Base-by-base conservation (phyloP, 148 eudicot genomes). In the Rheum nobile region DNA sequence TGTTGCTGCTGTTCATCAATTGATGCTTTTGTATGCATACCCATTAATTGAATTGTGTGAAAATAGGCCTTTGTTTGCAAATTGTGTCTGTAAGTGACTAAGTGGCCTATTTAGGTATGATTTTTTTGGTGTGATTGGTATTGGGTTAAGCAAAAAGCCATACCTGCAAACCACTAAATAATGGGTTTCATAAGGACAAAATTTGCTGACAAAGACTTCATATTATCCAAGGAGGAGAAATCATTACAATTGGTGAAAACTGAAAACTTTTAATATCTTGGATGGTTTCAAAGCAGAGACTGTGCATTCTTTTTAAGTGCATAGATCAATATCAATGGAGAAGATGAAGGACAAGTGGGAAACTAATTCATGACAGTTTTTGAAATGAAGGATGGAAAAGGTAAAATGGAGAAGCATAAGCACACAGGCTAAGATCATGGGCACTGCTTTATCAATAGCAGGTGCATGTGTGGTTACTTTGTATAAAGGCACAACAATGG, bases 381-480 rank as follows among this genome's bases (percentile, higher is more conserved):
- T 1, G n/a, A 41, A 68, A 10, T 73, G 61, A 71, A 89, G 93
- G 85, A 87, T 85, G 87, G 90, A 89, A 79, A 85, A 71, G 72
- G 77, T 87, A 26, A 82, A 79, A 35, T 44, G 87, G 34, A 83
- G 82, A 78, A 81, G 75, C 8, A 21, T 59, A 14, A 83, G 78
- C 77, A 85, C 87, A 76, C 84, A 80, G 74, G 93, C 86, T 9
- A 87, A 89, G 78, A 41, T 73, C 72, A 3, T 85, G 63, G 93
- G 93, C 26, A 85, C 89, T 21, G 75, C 81, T 14, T 39, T 87
- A 41, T 84, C 88, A 16, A 81, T 89, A 81, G 70, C 80, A 71
- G 93, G 93, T 59, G 89, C 90, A 31, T 80, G 83, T 52, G 77
- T 85, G 35, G 79, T 81, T 50, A 84, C 83, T 22, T 78, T 89